Percentiles rank a stretch among this genome's conserved stretches.
Evolutionary conservation across 2,329 filamentous ascomycete species (phyloP).

Genomic region (Myotisia sp.): DNA sequence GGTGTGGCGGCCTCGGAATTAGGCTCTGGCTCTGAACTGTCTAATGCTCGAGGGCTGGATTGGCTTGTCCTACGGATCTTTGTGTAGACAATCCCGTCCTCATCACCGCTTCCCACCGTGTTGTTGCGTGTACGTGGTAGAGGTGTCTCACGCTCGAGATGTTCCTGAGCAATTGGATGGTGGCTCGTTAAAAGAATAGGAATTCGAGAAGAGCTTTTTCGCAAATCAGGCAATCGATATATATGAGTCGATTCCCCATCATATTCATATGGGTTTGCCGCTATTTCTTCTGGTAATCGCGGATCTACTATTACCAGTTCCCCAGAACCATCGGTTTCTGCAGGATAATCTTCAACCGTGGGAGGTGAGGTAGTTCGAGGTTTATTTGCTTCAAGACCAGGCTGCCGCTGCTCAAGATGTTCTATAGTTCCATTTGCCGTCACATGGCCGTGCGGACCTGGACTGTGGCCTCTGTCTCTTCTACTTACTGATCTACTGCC

Average conservation of each 20-base stretch:
- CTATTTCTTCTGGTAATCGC: constrained; percentile 62
- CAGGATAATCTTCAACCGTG: constrained; percentile 26
- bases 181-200: constrained; percentile 71
- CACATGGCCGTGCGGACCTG: constrained; percentile 23
- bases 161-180: constrained; percentile 55
- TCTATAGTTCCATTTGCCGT: constrained; percentile 20
- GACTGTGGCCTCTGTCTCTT: constrained; percentile 23
- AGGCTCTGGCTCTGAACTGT: constrained; percentile 12
- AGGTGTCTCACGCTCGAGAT: constrained; percentile 59
- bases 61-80: constrained; percentile 57
- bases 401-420: constrained; percentile 22
- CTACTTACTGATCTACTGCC: constrained; percentile 22
- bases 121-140: constrained; percentile 45
- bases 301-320: constrained; percentile 44
- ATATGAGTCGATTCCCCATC: no score
- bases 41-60: constrained; percentile 16
- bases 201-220: constrained; percentile 63
- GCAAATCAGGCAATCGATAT: constrained; percentile 37
- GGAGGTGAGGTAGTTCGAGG: constrained; percentile 20
- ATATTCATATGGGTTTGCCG: constrained; percentile 33
- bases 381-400: constrained; percentile 22
- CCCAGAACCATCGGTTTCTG: constrained; percentile 23
- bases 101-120: constrained; percentile 45
- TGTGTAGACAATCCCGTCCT: constrained; percentile 44
- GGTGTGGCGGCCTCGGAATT: constrained; percentile 8